Conservation (phyloP, 1,139 yeast species). For the Suhomyces coccinellae region DNA sequence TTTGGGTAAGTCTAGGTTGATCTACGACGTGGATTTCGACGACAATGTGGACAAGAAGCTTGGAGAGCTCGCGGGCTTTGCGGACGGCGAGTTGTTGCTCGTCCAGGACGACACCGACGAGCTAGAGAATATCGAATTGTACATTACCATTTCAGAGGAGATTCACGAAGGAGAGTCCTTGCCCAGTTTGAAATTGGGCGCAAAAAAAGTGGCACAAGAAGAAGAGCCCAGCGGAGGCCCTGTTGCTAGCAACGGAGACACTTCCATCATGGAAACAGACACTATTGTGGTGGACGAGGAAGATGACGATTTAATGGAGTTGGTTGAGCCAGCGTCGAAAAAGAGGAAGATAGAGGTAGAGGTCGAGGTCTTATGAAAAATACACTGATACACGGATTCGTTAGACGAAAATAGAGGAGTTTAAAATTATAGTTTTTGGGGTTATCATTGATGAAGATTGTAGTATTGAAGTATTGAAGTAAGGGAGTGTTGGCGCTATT, state of each 20-base stretch:
- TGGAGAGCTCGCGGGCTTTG: conserved; percentile 52
- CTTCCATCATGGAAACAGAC: conserved; percentile 6
- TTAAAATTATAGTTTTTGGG: too few species aligned
- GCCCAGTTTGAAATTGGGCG: conserved; percentile 24
- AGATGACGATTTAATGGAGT: conserved; percentile 15
- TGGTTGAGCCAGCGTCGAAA: conserved; percentile 16
- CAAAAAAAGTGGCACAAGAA: conserved; percentile 6
- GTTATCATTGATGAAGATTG: too few species aligned
- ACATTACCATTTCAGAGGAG: conserved; percentile 35
- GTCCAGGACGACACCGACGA: conserved; percentile 78
- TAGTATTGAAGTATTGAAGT: too few species aligned
- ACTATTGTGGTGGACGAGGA: conserved; percentile 15
- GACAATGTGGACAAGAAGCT: conserved; percentile 62
- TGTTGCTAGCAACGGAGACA: conserved; percentile 12
- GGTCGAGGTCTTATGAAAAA: neutral
- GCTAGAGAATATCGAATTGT: conserved; percentile 69
- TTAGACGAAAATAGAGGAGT: too few species aligned
- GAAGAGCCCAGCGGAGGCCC: conserved; percentile 2
- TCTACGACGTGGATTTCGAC: conserved; percentile 88
- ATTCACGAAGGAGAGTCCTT: conserved; percentile 14
- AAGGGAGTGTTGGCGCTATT: too few species aligned
- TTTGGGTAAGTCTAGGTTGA: conserved; percentile 56
- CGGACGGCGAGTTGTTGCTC: conserved; percentile 59
- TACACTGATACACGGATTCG: neutral
- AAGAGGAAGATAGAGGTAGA: conserved; percentile 13